A percentile compares a stretch with the other conserved stretches of the same genome.
Conservation (phyloP, 306 rosid species). For the Rosa rugosa region DNA sequence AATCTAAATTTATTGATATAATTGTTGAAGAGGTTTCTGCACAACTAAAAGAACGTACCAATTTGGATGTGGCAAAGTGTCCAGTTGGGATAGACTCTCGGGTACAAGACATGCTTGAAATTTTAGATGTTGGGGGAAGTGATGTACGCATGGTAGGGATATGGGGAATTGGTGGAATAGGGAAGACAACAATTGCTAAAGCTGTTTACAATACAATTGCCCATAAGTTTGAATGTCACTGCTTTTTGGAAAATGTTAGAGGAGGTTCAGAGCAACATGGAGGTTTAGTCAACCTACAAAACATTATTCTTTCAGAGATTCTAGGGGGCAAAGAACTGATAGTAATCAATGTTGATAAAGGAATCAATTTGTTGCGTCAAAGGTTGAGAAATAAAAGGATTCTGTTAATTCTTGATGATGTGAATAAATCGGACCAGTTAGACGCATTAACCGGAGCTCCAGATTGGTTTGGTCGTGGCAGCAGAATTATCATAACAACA, state of each 20-base stretch:
- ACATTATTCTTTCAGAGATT: not conserved
- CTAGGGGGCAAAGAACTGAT: not conserved
- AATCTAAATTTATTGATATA: not conserved
- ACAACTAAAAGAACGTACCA: not conserved
- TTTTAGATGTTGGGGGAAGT: not conserved
- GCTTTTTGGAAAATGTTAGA: not conserved
- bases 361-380: not conserved
- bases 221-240: not conserved
- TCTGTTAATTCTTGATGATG: slow-evolving; percentile 3
- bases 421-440: not conserved
- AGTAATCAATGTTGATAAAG: not conserved
- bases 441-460: not conserved
- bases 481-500: not conserved
- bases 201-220: not conserved
- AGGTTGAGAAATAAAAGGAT: not conserved
- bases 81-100: not conserved
- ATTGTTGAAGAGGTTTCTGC: not conserved
- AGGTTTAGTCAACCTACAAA: not conserved
- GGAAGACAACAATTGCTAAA: slow-evolving; percentile 2
- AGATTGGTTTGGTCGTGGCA: not conserved
- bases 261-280: not conserved
- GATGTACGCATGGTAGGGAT: not conserved
- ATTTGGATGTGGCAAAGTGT: not conserved
- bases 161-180: not conserved
- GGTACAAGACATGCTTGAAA: not conserved